These are phyloP conservation scores for Starmerella bacillaris DNA, from an alignment of 805 yeast species.

Conservation along the genomic window DNA sequence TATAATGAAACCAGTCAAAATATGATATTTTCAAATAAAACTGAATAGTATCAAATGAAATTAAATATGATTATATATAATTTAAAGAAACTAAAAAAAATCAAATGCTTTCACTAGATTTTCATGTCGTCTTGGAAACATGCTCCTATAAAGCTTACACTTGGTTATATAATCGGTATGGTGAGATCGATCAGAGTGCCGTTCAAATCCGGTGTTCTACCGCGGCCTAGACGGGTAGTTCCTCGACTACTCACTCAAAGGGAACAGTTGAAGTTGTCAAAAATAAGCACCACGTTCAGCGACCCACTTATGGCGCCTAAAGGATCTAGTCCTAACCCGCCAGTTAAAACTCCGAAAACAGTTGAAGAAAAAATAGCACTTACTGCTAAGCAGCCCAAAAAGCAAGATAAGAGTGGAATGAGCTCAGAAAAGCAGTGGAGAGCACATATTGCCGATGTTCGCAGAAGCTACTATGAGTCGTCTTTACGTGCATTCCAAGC, in stretches of 20 bases:
- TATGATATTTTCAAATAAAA: too few species aligned
- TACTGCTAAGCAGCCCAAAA: conserved; percentile 30
- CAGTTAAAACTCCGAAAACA: conserved; percentile 29
- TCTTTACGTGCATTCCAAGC: conserved; percentile 40
- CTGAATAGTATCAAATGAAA: too few species aligned
- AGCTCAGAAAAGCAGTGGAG: conserved; percentile 23
- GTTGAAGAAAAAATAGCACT: conserved; percentile 41
- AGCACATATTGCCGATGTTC: conserved; percentile 39
- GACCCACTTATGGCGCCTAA: conserved; percentile 46
- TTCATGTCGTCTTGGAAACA: too few species aligned
- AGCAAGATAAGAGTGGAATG: too few species aligned
- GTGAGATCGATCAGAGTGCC: conserved; percentile 21
- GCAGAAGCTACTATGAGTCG: conserved; percentile 52
- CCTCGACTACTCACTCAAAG: conserved; percentile 30
- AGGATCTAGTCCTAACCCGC: conserved; percentile 36
- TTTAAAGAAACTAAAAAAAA: too few species aligned
- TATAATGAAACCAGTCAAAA: too few species aligned
- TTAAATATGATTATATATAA: too few species aligned
- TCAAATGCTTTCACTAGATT: too few species aligned
- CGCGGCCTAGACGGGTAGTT: conserved; percentile 56
- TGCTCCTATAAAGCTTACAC: too few species aligned
- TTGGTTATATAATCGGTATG: conserved; percentile 3
- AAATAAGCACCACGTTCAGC: conserved; percentile 51
- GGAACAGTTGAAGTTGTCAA: conserved; percentile 25
- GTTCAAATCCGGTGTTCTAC: conserved; percentile 64